phyloP scores from a whole-genome alignment of 306 rosid genomes.

The Elaeagnus macrophylla region DNA sequence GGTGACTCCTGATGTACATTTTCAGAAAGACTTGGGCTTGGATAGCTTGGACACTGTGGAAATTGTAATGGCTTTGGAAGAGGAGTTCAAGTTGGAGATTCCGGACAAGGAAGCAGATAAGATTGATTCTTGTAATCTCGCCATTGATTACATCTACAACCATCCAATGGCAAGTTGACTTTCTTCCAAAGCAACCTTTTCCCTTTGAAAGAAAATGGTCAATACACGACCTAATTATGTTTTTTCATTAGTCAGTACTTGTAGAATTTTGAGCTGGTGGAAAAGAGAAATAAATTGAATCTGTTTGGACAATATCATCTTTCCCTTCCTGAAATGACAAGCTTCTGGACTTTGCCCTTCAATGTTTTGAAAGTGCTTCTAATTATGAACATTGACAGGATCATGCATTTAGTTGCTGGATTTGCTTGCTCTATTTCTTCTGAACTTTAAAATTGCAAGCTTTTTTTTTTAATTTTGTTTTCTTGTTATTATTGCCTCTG shows the following conservation, averaged over 20 bases:
- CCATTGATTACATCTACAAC: conserved; percentile 79
- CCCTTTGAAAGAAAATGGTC: conserved; percentile 9
- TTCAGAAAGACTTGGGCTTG: conserved; percentile 86
- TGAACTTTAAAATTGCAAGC: no score
- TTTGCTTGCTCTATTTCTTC: no score
- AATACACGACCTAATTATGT: conserved; percentile 17
- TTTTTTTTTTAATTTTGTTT: conserved; percentile 2
- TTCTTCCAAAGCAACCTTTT: conserved; percentile 1
- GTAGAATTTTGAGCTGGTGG: conserved; percentile 23
- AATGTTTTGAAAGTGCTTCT: not conserved
- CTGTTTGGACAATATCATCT: conserved; percentile 26
- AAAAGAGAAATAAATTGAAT: conserved; percentile 43
- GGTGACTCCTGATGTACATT: conserved; percentile 76
- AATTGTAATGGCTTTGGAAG: conserved; percentile 93
- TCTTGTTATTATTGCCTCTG: no score
- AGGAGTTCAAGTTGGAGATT: conserved; percentile 94
- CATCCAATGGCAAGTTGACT: conserved; percentile 81
- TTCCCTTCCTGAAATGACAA: no score
- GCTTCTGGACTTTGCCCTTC: not conserved
- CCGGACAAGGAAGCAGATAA: conserved; percentile 92
- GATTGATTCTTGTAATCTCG: conserved; percentile 68
- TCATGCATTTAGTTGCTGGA: not conserved
- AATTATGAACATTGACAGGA: no score
- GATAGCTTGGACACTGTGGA: conserved; percentile 98
- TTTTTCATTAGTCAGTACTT: conserved; percentile 14